Evolutionary conservation across 2,329 filamentous ascomycete species (phyloP).

Genomic region (Helicocarpus griseus): DNA sequence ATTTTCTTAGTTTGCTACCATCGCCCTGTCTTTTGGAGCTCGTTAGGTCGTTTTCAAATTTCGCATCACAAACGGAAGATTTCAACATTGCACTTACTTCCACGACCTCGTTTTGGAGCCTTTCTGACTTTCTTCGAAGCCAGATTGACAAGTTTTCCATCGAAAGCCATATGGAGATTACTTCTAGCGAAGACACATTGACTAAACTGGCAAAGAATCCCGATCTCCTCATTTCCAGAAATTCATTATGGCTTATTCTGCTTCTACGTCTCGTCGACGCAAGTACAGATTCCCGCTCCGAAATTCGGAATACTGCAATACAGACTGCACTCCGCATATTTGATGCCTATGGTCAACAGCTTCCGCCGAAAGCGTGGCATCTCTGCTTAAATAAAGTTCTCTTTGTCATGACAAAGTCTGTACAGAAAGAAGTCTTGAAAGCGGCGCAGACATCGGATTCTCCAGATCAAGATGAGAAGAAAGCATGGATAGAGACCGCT

Average conservation of each 20-base stretch:
- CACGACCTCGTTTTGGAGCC: constrained; percentile 90
- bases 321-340: constrained; percentile 88
- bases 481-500: constrained; percentile 64
- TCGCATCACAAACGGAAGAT: constrained; percentile 81
- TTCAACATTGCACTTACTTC: constrained; percentile 92
- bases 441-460: constrained; percentile 11
- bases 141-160: constrained; percentile 35
- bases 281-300: constrained; percentile 29
- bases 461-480: constrained; percentile 22
- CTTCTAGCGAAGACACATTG: constrained; percentile 47
- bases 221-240: constrained; percentile 48
- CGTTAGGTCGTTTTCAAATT: constrained; percentile 79
- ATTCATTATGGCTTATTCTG: constrained; percentile 27
- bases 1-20: constrained; percentile 70
- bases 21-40: constrained; percentile 65
- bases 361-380: constrained; percentile 71
- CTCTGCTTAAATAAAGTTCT: constrained; percentile 72
- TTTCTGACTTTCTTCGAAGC: constrained; percentile 71
- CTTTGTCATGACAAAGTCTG: constrained; percentile 64
- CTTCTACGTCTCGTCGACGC: constrained; percentile 30
- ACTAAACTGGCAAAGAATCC: constrained; percentile 50
- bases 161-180: constrained; percentile 31
- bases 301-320: constrained; percentile 55
- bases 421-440: constrained; percentile 43
- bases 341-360: constrained; percentile 75